Conservation (phyloP, 1,139 yeast genomes). For the Debaryomycetaceae sp. region DNA sequence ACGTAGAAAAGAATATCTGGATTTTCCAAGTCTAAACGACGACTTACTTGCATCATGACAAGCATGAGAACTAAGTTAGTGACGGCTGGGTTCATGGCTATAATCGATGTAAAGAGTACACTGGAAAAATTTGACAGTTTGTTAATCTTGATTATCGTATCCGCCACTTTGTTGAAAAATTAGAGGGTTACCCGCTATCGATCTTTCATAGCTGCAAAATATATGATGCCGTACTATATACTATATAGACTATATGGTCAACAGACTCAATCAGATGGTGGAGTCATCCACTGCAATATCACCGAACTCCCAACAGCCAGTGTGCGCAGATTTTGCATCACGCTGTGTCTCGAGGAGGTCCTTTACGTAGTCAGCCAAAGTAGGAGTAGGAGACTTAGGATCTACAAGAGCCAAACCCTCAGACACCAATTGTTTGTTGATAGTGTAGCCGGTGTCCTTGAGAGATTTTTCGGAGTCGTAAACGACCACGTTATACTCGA, state of each 20-base stretch:
- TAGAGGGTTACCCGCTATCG: not conserved
- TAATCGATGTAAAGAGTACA: not conserved
- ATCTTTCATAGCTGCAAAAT: not conserved
- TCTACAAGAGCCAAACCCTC: conserved; percentile 68
- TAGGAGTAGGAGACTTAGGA: conserved; percentile 27
- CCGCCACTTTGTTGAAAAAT: not conserved
- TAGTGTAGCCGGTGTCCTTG: conserved; percentile 55
- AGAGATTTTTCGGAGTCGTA: conserved; percentile 61
- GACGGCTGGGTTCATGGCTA: conserved; percentile 76
- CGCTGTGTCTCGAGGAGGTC: conserved; percentile 42
- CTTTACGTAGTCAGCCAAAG: conserved; percentile 33
- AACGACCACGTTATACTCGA: conserved; percentile 49
- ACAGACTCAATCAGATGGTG: conserved; percentile 7
- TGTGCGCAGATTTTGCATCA: conserved; percentile 49
- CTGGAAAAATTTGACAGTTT: not conserved
- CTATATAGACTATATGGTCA: not conserved
- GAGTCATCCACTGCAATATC: conserved; percentile 66
- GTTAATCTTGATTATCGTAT: not conserved
- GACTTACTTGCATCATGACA: conserved; percentile 95
- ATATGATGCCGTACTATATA: not conserved
- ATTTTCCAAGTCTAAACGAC: conserved; percentile 85
- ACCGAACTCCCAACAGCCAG: conserved; percentile 83
- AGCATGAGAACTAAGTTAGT: conserved; percentile 88
- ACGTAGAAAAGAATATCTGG: conserved; percentile 72
- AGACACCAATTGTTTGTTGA: conserved; percentile 59